Percentiles rank a stretch among this genome's conserved stretches.
phyloP scores from a whole-genome alignment of 352 stramenopile species.

The Sclerospora graminicola region DNA sequence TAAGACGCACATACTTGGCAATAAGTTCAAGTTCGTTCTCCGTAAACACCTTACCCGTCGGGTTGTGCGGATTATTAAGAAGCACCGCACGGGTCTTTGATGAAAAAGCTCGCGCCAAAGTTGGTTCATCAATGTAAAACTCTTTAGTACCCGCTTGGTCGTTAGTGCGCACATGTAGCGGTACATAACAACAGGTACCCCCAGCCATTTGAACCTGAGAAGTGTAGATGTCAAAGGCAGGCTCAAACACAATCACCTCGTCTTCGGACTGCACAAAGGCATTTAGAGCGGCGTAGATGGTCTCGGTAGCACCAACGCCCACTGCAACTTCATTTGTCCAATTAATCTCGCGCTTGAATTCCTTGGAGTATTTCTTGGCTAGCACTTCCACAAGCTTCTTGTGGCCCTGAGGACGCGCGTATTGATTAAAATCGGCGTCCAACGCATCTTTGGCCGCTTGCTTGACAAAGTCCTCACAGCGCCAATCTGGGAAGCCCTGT shows the following conservation, averaged over 20 bases:
- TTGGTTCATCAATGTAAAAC: no score
- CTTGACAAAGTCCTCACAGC: conserved; percentile 90
- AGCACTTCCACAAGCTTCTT: conserved; percentile 73
- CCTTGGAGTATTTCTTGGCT: conserved; percentile 85
- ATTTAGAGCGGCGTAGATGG: conserved; percentile 89
- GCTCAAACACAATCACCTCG: conserved; percentile 95
- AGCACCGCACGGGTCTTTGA: no score
- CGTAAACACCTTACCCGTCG: no score
- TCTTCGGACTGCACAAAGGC: conserved; percentile 90
- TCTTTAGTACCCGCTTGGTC: conserved; percentile 14
- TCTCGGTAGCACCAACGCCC: conserved; percentile 92
- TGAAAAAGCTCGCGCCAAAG: no score
- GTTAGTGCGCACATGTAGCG: conserved; percentile 44
- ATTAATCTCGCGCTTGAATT: conserved; percentile 81
- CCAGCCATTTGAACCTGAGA: conserved; percentile 82
- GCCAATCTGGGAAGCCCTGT: conserved; percentile 93
- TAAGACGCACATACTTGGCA: no score
- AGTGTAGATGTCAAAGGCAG: conserved; percentile 97
- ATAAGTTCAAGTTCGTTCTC: no score
- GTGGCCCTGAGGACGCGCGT: conserved; percentile 87
- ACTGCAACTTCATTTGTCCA: conserved; percentile 89
- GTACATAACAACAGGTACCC: conserved; percentile 74
- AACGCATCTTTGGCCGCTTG: conserved; percentile 88
- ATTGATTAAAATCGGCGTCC: conserved; percentile 91
- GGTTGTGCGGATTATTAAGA: no score